Percentiles rank a stretch among this genome's conserved stretches.
These are phyloP conservation scores for Lentinus brumalis DNA, from an alignment of 768 basidiomycete genomes.

Conservation along the genomic window DNA sequence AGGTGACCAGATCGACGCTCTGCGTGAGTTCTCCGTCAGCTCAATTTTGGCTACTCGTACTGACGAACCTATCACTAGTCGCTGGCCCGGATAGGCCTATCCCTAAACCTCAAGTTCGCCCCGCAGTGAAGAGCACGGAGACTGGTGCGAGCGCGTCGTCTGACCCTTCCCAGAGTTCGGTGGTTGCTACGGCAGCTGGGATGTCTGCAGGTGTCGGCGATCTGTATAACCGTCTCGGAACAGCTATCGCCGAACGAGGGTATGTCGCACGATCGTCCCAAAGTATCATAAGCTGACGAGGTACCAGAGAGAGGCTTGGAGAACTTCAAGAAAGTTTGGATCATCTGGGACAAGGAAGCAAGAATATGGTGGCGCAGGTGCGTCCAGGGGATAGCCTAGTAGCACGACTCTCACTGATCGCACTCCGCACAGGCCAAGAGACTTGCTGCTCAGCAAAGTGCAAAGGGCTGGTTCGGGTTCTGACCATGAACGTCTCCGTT, in stretches of 20 bases:
- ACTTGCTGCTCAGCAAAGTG: constrained; percentile 60
- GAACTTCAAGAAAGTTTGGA: constrained; percentile 65
- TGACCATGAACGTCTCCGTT: constrained; percentile 20
- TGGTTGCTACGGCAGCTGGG: constrained; percentile 22
- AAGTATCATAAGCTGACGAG: neutral
- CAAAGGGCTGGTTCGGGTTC: constrained; percentile 68
- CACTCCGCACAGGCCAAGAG: constrained; percentile 52
- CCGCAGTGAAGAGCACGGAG: constrained; percentile 2
- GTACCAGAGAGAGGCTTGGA: constrained; percentile 57
- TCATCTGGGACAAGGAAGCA: constrained; percentile 65
- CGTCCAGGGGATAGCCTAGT: constrained; percentile 1
- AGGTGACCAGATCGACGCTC: constrained; percentile 60
- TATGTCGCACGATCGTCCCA: constrained; percentile 29
- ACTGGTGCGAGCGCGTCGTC: constrained; percentile 14
- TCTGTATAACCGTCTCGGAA: constrained; percentile 35
- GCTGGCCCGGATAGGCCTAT: constrained; percentile 67
- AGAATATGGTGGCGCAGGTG: constrained; percentile 66
- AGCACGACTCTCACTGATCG: neutral
- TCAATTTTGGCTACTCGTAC: neutral
- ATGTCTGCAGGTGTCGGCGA: constrained; percentile 27
- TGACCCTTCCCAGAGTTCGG: neutral
- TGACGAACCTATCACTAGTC: constrained; percentile 41
- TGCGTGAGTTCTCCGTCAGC: constrained; percentile 44
- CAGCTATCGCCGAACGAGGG: constrained; percentile 67
- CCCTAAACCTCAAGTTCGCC: constrained; percentile 34